phyloP scores from a whole-genome alignment of 2,329 filamentous ascomycete species.

The Aspergillus ochraceoroseus region DNA sequence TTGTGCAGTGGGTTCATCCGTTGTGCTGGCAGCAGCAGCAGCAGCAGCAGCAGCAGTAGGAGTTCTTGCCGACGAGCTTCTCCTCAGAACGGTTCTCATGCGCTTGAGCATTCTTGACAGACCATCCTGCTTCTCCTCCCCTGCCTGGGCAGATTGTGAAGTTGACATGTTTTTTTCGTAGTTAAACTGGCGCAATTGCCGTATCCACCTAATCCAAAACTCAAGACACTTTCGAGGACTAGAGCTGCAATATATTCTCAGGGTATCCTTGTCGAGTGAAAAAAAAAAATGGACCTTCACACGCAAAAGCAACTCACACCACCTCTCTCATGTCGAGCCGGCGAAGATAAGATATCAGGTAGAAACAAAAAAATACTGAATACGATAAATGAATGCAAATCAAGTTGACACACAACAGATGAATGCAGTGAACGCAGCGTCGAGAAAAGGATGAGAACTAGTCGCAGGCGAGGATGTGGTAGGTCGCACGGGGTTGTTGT shows the following conservation, averaged over 20 bases:
- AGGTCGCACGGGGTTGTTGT: constrained; percentile 18
- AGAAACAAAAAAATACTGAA: neutral
- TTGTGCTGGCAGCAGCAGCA: neutral
- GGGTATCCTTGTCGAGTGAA: constrained; percentile 1
- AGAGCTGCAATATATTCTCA: neutral
- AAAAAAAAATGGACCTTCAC: neutral
- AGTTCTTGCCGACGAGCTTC: constrained; percentile 28
- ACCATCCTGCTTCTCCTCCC: constrained; percentile 31
- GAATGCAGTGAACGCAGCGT: neutral
- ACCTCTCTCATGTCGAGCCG: constrained; percentile 3
- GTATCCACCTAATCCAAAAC: too few relatives aligned
- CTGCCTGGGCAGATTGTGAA: constrained; percentile 17
- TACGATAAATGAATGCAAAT: neutral
- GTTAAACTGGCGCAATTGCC: too few relatives aligned
- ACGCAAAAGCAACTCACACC: neutral
- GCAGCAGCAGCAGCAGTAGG: neutral
- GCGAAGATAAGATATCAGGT: neutral
- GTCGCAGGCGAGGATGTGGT: constrained; percentile 8
- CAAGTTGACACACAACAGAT: neutral
- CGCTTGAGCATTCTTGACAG: constrained; percentile 39
- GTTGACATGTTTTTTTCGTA: constrained; percentile 25
- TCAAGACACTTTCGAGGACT: too few relatives aligned
- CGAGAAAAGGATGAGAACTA: neutral
- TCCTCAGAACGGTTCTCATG: constrained; percentile 37
- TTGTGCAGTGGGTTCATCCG: constrained; percentile 1